Evolutionary conservation across 2,329 filamentous ascomycete species (phyloP), one percentile per base, ranked within the genome.

Genomic region (Diplodia seriata): DNA sequence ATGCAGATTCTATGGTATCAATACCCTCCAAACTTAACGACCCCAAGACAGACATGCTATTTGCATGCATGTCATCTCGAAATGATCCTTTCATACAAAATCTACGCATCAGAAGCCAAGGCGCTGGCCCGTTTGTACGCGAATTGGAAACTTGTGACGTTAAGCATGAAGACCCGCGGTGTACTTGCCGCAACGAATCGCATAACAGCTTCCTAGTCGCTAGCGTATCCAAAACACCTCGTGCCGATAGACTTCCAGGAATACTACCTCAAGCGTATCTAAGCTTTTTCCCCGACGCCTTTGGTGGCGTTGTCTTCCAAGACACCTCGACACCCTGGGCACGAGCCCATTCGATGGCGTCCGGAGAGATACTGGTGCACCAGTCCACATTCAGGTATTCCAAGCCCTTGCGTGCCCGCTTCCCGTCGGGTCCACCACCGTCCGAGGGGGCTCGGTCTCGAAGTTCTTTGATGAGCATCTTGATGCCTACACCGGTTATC

Each of bases 261-360:
- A 47, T 3, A 26, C 33, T 26, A 20, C 33, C 23, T 65, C 50
- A 65, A 54, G 26, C 50, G 31, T 43, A 43, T 11, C 23, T 40
- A 3, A 65, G 11, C 36, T 65, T 65, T 50, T 67, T 67, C 12
- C 64, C 64, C 3, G 51, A 55, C 4, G n/a, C 12, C 53, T 50
- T 59, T 3, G 20, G 23, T 29, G n/a, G n/a, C 15, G 36, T 38
- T 12, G 29, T 67, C 40, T 20, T 57, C 53, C 54, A 67, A 6
- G 38, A 36, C 6, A 67, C 33, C 55, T 67, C 66, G 26, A 67
- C 49, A 3, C 56, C 33, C 38, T 66, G 53, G 31, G 36, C 29
- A 18, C 61, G 51, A 20, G 61, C 61, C 67, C 67, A 68, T 12
- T 68, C 61, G 20, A 68, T 26, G 9, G 61, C 61, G 26, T 68